These are phyloP conservation scores for Xylariomycetidae sp. DNA, from an alignment of 2,329 filamentous ascomycete genomes.

Conservation along the genomic window DNA sequence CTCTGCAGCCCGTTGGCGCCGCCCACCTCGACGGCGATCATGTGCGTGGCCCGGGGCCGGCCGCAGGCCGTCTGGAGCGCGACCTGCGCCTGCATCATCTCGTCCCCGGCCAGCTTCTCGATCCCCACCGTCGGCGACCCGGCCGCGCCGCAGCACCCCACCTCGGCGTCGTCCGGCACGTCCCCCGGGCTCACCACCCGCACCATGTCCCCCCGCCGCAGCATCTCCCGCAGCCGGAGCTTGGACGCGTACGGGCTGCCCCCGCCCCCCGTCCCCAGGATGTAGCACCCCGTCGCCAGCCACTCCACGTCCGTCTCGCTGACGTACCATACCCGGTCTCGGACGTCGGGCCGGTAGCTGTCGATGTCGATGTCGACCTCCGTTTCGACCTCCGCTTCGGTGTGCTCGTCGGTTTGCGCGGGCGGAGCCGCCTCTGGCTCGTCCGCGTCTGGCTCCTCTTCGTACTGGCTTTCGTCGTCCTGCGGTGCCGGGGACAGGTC, in stretches of 20 bases:
- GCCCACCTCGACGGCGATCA: constrained; percentile 60
- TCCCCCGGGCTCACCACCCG: constrained; percentile 45
- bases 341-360: constrained; percentile 44
- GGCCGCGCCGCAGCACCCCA: constrained; percentile 51
- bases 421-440: constrained; percentile 16
- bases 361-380: constrained; percentile 21
- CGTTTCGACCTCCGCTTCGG: constrained; percentile 6
- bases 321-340: constrained; percentile 49
- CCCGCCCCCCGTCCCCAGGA: constrained; percentile 56
- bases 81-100: constrained; percentile 43
- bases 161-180: constrained; percentile 41
- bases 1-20: constrained; percentile 58
- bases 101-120: constrained; percentile 53
- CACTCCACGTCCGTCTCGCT: constrained; percentile 52
- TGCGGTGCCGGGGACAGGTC: constrained; percentile 14
- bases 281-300: constrained; percentile 53
- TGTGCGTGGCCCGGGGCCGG: constrained; percentile 42
- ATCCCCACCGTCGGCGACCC: constrained; percentile 57
- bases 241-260: constrained; percentile 48
- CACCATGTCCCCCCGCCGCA: constrained; percentile 44
- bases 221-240: constrained; percentile 44
- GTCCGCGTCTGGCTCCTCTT: constrained; percentile 13
- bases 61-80: constrained; percentile 46
- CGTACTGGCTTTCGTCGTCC: constrained; percentile 4
- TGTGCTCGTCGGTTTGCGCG: constrained; percentile 4